Evolutionary conservation across 192 early-diverging fungal species (phyloP), one percentile per base, ranked within the genome.

Genomic region (Dimargaris cristalligena): DNA sequence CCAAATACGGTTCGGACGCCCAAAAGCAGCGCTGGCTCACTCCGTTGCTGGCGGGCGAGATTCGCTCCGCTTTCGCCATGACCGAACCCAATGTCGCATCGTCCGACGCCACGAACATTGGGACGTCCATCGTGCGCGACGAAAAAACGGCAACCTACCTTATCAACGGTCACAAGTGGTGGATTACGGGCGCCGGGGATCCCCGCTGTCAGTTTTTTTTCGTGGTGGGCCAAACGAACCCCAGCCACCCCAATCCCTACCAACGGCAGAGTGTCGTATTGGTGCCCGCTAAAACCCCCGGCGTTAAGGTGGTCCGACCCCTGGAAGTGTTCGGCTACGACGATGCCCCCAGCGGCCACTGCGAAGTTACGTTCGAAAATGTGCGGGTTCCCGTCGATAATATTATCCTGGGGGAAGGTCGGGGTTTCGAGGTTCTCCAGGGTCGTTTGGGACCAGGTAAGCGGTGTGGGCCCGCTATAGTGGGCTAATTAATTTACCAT

Each of bases 61-160:
- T 99, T 65, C 82, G 95, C 23, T 96, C 92, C 26, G 92, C 93
- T 23, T 97, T 99, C 73, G 92, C 92, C 59, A 99, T 99, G 95
- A 96, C 92, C 23, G 95, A 99, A 70, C 88, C 89, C n/a, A 69
- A 59, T 8, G 91, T 99, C 33, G 91, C 95, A 0, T 92, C 89
- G 31, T 94, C 93, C 34, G 95, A 99, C 67, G 95, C 95, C 0
- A 95, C 92, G 64, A 99, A 99, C 74, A 99, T 99, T 59, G 78
- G 86, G 68, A 86, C 88, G 33, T 66, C 65, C 33, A 97, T 99
- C 59, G 63, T 71, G 59, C 78, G 79, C 23, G 76, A 75, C 20
- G 80, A 80, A 26, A 69, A 76, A 54, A 72, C 80, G 25, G n/a
- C n/a, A n/a, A n/a, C n/a, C n/a, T 87, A 81, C 52, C 69, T 82